Evolutionary conservation across 257 asterid genomes (phyloP), one percentile per base, ranked within the genome.

Genomic region (Ilex asprella): DNA sequence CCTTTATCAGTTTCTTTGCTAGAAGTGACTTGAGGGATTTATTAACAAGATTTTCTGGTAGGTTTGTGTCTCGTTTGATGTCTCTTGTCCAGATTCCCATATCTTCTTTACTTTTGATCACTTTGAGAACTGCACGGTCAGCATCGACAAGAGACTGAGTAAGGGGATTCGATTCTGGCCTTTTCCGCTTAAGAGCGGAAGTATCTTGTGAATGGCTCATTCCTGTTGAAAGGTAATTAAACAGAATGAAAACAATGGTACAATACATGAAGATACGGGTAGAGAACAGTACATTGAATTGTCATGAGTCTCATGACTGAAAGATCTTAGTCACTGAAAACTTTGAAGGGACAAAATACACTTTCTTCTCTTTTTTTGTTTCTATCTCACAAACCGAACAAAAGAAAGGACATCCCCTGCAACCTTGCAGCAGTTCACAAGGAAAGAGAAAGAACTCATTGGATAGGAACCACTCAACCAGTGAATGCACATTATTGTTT

Each of bases 31-130:
- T 76, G 61, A 82, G 35, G 14, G 80, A 65, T 67, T 80, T 88
- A 58, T 21, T 71, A 16, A 82, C 67, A 2, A 63, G 41, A 11
- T 30, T 32, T 0, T 71, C 78, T 3, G 74, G 29, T 7, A 83
- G 64, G 12, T 75, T 76, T 16, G 68, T 49, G 59, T 78, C 82
- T 5, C 1, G 39, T 70, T 73, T 86, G 65, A 86, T 70, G 31
- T 86, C 90, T 46, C 60, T 67, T 29, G 12, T 5, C 81, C 67
- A 68, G 15, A 83, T 78, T 50, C 86, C 96, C 44, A 51, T 41
- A 44, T 71, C 76, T 54, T 49, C 57, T 70, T 57, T 81, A 41
- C 74, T 67, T 59, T 59, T 72, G 68, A 88, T 82, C 69, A 71
- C 31, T 16, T 63, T 55, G 61, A 85, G 82, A 60, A 88, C 74